Evolutionary conservation across 164 flowering plant species (phyloP).

Genomic region (Umbilicus rupestris): DNA sequence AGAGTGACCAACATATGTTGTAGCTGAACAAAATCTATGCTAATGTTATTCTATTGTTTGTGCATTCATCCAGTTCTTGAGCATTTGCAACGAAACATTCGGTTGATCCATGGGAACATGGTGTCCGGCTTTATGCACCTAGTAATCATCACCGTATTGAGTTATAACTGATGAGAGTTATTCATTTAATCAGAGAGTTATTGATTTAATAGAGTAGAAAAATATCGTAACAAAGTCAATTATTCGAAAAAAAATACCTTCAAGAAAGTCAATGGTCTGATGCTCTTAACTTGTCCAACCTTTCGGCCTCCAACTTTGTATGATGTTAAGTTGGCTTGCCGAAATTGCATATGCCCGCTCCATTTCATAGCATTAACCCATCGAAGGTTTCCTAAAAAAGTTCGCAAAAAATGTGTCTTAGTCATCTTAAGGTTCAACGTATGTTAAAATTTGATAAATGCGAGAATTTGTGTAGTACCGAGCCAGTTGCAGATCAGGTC

Average conservation of each 20-base stretch:
- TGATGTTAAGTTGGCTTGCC: slow-evolving; percentile 30
- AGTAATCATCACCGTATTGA: background rate
- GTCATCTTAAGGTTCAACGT: background rate
- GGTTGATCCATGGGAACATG: slow-evolving; percentile 99
- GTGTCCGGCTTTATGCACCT: slow-evolving; percentile 87
- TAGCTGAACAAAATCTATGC: too few species aligned
- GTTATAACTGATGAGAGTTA: too few species aligned
- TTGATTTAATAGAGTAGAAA: too few species aligned
- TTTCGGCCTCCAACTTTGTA: slow-evolving; percentile 55
- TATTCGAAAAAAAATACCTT: slow-evolving; percentile 31
- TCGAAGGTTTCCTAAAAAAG: slow-evolving; percentile 36
- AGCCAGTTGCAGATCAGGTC: slow-evolving; percentile 86
- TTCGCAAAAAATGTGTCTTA: background rate
- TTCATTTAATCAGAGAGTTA: too few species aligned
- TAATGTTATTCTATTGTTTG: too few species aligned
- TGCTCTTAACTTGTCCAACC: slow-evolving; percentile 51
- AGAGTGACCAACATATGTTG: too few species aligned
- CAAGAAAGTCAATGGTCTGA: slow-evolving; percentile 69
- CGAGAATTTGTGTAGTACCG: slow-evolving; percentile 21
- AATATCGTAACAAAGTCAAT: too few species aligned
- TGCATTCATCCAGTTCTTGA: slow-evolving; percentile 50
- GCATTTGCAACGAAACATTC: slow-evolving; percentile 72
- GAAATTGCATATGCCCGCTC: slow-evolving; percentile 63
- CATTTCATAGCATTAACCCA: slow-evolving; percentile 90
- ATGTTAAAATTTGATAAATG: background rate